Evolutionary conservation across 2,329 filamentous ascomycete species (phyloP).

Genomic region (Aspergillus jensenii): DNA sequence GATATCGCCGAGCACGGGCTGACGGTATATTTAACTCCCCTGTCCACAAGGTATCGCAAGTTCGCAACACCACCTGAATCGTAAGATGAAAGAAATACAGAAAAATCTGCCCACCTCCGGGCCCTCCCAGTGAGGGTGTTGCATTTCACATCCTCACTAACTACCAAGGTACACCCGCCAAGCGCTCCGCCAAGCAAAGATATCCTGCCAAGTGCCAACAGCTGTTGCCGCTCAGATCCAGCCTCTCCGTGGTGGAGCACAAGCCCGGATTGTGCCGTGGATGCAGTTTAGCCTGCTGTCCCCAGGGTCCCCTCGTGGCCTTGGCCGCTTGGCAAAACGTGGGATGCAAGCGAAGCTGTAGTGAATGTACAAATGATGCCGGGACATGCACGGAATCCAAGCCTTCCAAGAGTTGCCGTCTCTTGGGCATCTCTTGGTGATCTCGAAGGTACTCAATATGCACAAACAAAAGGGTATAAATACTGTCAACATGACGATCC

Average conservation of each 20-base stretch:
- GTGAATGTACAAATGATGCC: background rate
- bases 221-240: background rate
- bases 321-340: constrained; percentile 11
- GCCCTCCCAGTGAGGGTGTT: background rate
- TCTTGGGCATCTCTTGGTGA: constrained; percentile 3
- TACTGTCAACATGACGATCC: background rate
- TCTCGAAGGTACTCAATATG: constrained; percentile 17
- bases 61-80: background rate
- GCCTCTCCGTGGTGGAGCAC: background rate
- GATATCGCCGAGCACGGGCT: background rate
- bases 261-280: background rate
- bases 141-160: constrained; percentile 12
- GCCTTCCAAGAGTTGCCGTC: background rate
- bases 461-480: constrained; percentile 5
- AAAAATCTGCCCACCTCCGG: constrained; percentile 1
- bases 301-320: constrained; percentile 11
- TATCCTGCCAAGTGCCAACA: background rate
- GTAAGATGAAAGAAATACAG: background rate
- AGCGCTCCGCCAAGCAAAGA: constrained; percentile 12
- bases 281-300: constrained; percentile 5
- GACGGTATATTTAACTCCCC: constrained; percentile 1
- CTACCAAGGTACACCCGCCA: constrained; percentile 25
- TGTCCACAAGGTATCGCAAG: constrained; percentile 7
- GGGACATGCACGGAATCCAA: background rate
- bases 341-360: constrained; percentile 2